These are phyloP conservation scores for Croton setiger DNA, from an alignment of 441 rosid species.

Conservation along the genomic window DNA sequence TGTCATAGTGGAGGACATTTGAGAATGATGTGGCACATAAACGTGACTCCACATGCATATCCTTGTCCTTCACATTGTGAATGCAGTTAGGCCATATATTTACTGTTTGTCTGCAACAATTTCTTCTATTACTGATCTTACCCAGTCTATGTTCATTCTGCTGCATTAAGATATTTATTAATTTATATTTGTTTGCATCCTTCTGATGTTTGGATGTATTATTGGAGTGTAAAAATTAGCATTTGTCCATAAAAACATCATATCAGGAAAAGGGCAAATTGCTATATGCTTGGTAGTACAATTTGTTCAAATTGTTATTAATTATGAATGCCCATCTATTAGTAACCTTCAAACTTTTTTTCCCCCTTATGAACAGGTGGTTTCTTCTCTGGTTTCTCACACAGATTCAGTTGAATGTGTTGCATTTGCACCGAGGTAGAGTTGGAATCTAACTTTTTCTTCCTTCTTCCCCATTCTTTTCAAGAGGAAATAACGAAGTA, in stretches of 20 bases:
- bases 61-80: no score
- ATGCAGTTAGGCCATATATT: no score
- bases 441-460: not conserved
- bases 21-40: no score
- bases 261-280: not conserved
- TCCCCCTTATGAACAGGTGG: conserved; percentile 49
- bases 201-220: conserved; percentile 3
- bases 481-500: not conserved
- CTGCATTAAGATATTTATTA: not conserved
- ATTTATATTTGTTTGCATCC: not conserved
- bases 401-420: conserved; percentile 70
- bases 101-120: not conserved
- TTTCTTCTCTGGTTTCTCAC: conserved; percentile 60
- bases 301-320: conserved; percentile 1
- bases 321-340: not conserved
- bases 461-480: not conserved
- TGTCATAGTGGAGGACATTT: no score
- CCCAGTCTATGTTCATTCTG: not conserved
- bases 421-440: conserved; percentile 62
- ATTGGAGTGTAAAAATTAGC: not conserved
- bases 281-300: not conserved
- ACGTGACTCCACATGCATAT: no score
- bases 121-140: not conserved
- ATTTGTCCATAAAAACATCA: not conserved
- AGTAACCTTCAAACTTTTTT: conserved; percentile 8